phyloP scores from a whole-genome alignment of 768 basidiomycete species.

The Gelatoporia subvermispora region DNA sequence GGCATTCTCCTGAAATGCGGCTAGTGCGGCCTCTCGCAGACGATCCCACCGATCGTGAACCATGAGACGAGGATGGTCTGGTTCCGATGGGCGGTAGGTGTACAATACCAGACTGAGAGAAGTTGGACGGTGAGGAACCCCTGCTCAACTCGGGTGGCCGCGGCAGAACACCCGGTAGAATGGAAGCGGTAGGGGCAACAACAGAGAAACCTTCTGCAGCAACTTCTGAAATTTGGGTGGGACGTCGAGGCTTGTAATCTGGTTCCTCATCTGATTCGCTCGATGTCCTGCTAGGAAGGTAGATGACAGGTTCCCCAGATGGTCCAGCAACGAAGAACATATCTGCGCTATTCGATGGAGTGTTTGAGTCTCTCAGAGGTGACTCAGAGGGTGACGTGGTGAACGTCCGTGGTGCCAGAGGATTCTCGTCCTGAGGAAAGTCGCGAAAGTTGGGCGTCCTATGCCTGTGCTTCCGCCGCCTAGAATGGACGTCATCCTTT shows the following conservation, averaged over 20 bases:
- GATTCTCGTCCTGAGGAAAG: slow-evolving; percentile 11
- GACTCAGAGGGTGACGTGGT: slow-evolving; percentile 2
- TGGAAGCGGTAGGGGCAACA: background rate
- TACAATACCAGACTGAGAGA: slow-evolving; percentile 25
- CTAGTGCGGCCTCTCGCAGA: slow-evolving; percentile 7
- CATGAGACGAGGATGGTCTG: background rate
- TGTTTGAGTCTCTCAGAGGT: background rate
- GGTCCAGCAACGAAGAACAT: slow-evolving; percentile 5
- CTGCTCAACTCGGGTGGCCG: background rate
- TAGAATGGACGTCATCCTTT: background rate
- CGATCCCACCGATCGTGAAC: slow-evolving; percentile 10
- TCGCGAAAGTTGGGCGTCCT: slow-evolving; percentile 17
- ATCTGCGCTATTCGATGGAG: background rate
- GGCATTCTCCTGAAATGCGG: slow-evolving; percentile 1
- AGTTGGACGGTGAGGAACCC: slow-evolving; percentile 9
- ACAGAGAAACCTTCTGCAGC: slow-evolving; percentile 17
- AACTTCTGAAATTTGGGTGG: slow-evolving; percentile 15
- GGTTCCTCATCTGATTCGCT: slow-evolving; percentile 3
- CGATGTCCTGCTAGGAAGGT: background rate
- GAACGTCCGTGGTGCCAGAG: slow-evolving; percentile 15
- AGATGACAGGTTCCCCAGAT: slow-evolving; percentile 11
- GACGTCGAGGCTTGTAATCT: slow-evolving; percentile 15
- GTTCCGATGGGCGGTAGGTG: slow-evolving; percentile 21
- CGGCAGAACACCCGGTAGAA: background rate
- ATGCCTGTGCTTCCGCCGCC: slow-evolving; percentile 6